Base-by-base conservation (phyloP, 73 alveolate genomes). In the Stentor coeruleus region DNA sequence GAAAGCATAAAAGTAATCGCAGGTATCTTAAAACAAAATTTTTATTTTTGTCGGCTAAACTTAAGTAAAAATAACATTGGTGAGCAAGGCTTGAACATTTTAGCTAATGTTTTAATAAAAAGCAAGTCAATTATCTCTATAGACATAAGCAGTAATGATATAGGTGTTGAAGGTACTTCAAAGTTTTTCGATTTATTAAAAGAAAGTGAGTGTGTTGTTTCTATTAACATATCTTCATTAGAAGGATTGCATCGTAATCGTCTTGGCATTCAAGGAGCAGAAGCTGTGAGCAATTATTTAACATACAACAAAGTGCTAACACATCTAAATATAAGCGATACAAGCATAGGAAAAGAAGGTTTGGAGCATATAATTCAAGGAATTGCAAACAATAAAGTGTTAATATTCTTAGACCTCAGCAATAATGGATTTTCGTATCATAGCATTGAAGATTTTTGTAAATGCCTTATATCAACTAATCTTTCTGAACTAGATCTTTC, bases 161-260 rank as follows among this genome's bases (percentile, higher is more conserved):
- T 90, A 26, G 74, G 88, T 38, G 87, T 76, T 35, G 90, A 87
- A 79, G 95, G 95, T 35, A 88, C 87, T 33, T 77, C 77, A 15
- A 82, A 49, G 59, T 80, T 90, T 39, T 86, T 84, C 57, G 81
- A 81, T 20, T 30, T 86, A 6, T 38, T 90, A 6, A 26, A 74
- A 3, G 79, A 82, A 3, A 87, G 87, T 74, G 55, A 85, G 26
- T 74, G 89, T 1, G 39, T 90, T 11, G 66, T 86, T 33, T 58
- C 87, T 30, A 59, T 90, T 14, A 73, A 42, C 33, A 49, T 90
- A 4, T 84, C 87, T 0, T 37, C 87, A 3, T 74, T 38, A 11
- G 95, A 90, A 75, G 91, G 91, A 0, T 76, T 90, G 15, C 58
- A 86, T 15, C 81, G 91, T 60, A 90, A 90, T 59, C 86, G 89